Conservation (phyloP, 2,329 filamentous ascomycete genomes). For the Hymenoscyphus infarciens region DNA sequence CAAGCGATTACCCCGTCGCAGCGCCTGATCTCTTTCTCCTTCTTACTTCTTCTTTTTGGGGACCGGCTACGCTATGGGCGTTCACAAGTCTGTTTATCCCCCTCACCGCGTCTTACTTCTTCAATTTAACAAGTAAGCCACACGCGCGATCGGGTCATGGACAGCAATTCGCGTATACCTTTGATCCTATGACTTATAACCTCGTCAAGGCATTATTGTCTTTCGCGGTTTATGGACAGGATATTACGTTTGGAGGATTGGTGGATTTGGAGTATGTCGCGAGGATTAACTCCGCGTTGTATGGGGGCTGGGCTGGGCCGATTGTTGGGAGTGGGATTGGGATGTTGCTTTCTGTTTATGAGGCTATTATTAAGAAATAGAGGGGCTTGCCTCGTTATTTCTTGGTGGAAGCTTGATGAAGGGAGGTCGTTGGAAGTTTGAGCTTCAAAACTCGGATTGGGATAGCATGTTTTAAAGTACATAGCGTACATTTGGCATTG, state of each 20-base stretch:
- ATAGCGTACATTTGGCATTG: too few relatives aligned
- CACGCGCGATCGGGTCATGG: conserved; percentile 35
- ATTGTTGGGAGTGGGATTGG: conserved; percentile 67
- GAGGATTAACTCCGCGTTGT: conserved; percentile 63
- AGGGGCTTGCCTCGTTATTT: background rate
- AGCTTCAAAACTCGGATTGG: too few relatives aligned
- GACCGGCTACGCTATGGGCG: conserved; percentile 71
- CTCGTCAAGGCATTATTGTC: conserved; percentile 79
- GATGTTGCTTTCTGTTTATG: conserved; percentile 68
- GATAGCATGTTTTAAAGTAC: too few relatives aligned
- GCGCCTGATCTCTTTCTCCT: conserved; percentile 80
- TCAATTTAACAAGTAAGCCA: conserved; percentile 71
- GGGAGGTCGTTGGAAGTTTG: background rate
- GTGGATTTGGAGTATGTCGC: conserved; percentile 57
- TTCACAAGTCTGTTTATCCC: conserved; percentile 70
- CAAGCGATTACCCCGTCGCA: conserved; percentile 57
- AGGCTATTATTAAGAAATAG: conserved; percentile 70
- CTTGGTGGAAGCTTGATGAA: background rate
- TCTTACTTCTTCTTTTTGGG: conserved; percentile 78
- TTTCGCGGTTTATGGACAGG: conserved; percentile 74
- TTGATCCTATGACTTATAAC: conserved; percentile 89
- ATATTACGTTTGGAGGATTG: conserved; percentile 58
- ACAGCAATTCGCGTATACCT: conserved; percentile 51
- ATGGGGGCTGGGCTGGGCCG: conserved; percentile 67
- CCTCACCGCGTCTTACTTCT: conserved; percentile 74